Percentiles rank a stretch among this genome's conserved stretches.
Evolutionary conservation across 768 basidiomycete genomes (phyloP).

Genomic region (Cyclocybe cylindracea): DNA sequence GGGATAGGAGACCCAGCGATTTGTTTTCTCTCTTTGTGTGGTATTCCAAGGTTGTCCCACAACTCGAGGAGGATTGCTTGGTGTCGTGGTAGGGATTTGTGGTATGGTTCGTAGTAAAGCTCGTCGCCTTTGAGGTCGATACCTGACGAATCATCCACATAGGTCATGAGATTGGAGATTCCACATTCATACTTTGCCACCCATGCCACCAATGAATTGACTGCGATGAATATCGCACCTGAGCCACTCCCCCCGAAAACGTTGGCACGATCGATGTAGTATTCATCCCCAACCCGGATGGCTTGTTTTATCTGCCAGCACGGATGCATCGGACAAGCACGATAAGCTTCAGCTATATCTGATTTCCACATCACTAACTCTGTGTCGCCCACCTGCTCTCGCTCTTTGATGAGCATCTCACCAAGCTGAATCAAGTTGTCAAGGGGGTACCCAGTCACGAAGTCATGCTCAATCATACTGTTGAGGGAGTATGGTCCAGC

Average conservation of each 20-base stretch:
- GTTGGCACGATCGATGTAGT: background rate
- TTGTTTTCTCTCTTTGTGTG: too few relatives aligned
- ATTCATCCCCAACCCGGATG: background rate
- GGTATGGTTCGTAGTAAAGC: too few relatives aligned
- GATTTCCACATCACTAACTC: background rate
- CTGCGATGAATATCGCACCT: background rate
- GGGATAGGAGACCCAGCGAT: too few relatives aligned
- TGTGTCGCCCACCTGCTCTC: too few relatives aligned
- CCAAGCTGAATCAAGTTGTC: background rate
- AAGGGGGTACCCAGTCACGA: background rate
- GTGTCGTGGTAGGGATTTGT: too few relatives aligned
- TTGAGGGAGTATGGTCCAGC: conserved; percentile 1
- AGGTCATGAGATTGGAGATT: too few relatives aligned
- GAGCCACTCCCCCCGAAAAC: background rate
- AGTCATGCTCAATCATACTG: background rate
- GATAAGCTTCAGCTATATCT: background rate
- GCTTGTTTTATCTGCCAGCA: background rate
- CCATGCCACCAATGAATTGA: too few relatives aligned
- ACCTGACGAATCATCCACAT: too few relatives aligned
- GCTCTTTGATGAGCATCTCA: background rate
- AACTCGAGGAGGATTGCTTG: too few relatives aligned
- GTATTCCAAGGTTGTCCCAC: too few relatives aligned
- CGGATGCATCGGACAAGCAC: background rate
- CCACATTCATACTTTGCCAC: too few relatives aligned
- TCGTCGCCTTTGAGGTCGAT: too few relatives aligned